These are phyloP conservation scores for Fraxinus sp. DNA, from an alignment of 305 asterid genomes.

Conservation along the genomic window DNA sequence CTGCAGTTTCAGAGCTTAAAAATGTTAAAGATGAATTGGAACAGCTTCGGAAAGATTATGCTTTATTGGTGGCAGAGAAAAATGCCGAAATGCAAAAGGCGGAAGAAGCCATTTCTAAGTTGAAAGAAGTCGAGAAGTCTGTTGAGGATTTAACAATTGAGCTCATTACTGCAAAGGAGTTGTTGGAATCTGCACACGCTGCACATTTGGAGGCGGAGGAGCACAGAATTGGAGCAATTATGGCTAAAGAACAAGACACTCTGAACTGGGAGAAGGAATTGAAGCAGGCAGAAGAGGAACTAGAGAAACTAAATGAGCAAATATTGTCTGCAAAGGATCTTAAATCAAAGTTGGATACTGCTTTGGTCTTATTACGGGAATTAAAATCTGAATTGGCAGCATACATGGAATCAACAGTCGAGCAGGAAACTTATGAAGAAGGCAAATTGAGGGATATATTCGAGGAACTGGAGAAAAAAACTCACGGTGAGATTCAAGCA, in stretches of 20 bases:
- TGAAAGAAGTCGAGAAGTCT: conserved; percentile 66
- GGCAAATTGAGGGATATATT: conserved; percentile 29
- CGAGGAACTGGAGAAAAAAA: conserved; percentile 44
- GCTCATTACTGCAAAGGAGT: conserved; percentile 66
- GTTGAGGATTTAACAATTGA: conserved; percentile 77
- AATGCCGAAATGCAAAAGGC: conserved; percentile 60
- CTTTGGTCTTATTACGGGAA: conserved; percentile 51
- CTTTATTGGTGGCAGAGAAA: conserved; percentile 55
- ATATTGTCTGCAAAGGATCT: conserved; percentile 61
- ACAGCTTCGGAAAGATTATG: conserved; percentile 61
- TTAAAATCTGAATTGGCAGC: conserved; percentile 73
- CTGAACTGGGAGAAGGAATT: conserved; percentile 77
- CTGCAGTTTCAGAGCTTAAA: conserved; percentile 76
- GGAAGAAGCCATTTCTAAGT: conserved; percentile 54
- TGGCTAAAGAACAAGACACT: conserved; percentile 79
- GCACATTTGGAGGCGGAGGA: conserved; percentile 88
- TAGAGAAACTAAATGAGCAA: conserved; percentile 51
- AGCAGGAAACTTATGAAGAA: conserved; percentile 37
- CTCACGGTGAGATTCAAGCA: conserved; percentile 58
- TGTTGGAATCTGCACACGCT: conserved; percentile 78
- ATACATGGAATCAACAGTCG: conserved; percentile 70
- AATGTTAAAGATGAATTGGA: conserved; percentile 60
- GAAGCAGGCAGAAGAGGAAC: conserved; percentile 70
- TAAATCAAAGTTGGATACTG: conserved; percentile 53
- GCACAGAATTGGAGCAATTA: conserved; percentile 69